Conservation (phyloP, 2,329 filamentous ascomycete genomes). For the Raffaelea ambrosiae region DNA sequence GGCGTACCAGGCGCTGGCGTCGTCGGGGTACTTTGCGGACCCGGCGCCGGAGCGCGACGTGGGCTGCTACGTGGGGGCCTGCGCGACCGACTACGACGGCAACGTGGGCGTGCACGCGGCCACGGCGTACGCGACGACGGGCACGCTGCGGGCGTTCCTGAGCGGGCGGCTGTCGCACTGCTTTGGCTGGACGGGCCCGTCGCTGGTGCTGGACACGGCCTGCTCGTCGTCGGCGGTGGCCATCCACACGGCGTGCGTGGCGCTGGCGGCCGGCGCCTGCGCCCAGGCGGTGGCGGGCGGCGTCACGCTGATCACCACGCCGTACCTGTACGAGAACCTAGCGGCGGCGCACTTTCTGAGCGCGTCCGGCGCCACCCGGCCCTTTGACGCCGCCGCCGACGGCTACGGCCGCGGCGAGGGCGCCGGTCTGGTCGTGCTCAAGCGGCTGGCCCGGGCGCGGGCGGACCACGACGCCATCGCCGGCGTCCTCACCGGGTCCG, state of each 20-base stretch:
- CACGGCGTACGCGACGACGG: slow-evolving; percentile 27
- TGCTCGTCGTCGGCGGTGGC: slow-evolving; percentile 33
- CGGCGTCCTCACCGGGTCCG: slow-evolving; percentile 27
- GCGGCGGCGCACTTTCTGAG: slow-evolving; percentile 21
- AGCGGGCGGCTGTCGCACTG: slow-evolving; percentile 23
- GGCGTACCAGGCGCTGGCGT: slow-evolving; percentile 30
- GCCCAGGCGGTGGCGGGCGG: slow-evolving; percentile 14
- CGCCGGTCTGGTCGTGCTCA: slow-evolving; percentile 33
- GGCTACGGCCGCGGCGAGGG: slow-evolving; percentile 46
- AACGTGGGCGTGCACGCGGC: slow-evolving; percentile 18
- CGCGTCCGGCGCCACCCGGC: slow-evolving; percentile 20
- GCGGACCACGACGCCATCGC: slow-evolving; percentile 34
- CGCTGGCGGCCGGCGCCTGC: slow-evolving; percentile 13
- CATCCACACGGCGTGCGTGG: slow-evolving; percentile 28
- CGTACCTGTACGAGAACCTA: slow-evolving; percentile 15
- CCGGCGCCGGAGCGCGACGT: slow-evolving; percentile 12
- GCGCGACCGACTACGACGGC: slow-evolving; percentile 27
- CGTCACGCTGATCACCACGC: slow-evolving; percentile 22
- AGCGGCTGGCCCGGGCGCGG: slow-evolving; percentile 35
- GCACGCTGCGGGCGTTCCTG: slow-evolving; percentile 23
- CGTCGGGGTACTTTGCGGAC: slow-evolving; percentile 12
- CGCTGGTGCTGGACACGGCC: slow-evolving; percentile 34
- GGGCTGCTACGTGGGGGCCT: slow-evolving; percentile 29
- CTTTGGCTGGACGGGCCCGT: slow-evolving; percentile 29
- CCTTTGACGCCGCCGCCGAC: slow-evolving; percentile 23